phyloP scores from a whole-genome alignment of 2,329 filamentous ascomycete genomes.

The Cordyceps pruinosa region DNA sequence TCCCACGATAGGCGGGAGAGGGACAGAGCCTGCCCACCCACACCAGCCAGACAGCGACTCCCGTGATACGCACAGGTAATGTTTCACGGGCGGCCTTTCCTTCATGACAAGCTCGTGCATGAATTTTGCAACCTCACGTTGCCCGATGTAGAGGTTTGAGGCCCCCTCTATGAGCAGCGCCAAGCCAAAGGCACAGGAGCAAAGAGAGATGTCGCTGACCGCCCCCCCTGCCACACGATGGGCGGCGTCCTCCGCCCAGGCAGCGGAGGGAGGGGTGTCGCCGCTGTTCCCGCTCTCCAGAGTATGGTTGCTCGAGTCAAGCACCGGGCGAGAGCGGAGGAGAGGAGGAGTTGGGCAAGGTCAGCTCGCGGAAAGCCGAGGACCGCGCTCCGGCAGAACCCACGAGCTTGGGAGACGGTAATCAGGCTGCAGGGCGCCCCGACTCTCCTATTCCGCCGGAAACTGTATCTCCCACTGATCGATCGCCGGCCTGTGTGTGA shows the following conservation, averaged over 20 bases:
- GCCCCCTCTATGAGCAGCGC: neutral
- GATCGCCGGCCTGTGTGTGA: neutral
- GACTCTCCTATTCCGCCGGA: too few relatives aligned
- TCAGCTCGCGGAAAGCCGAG: neutral
- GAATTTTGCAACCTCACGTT: too few relatives aligned
- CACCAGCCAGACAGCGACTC: too few relatives aligned
- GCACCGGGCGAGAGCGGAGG: neutral
- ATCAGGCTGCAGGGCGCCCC: too few relatives aligned
- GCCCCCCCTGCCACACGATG: too few relatives aligned
- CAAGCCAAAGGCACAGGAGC: neutral
- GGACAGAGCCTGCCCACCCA: too few relatives aligned
- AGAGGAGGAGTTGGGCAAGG: neutral
- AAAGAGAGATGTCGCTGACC: too few relatives aligned
- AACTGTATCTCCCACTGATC: neutral
- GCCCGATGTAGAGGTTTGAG: too few relatives aligned
- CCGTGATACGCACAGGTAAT: neutral
- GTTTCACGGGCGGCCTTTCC: neutral
- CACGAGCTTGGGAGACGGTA: too few relatives aligned
- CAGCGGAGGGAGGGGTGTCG: neutral
- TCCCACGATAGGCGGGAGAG: neutral
- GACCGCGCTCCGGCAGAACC: neutral
- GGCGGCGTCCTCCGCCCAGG: neutral
- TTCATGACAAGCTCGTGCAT: too few relatives aligned
- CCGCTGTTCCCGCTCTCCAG: too few relatives aligned
- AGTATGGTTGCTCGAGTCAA: slow-evolving; percentile 4